Conservation (phyloP, 2,329 filamentous ascomycete genomes). For the Gaeumannomyces tritici region DNA sequence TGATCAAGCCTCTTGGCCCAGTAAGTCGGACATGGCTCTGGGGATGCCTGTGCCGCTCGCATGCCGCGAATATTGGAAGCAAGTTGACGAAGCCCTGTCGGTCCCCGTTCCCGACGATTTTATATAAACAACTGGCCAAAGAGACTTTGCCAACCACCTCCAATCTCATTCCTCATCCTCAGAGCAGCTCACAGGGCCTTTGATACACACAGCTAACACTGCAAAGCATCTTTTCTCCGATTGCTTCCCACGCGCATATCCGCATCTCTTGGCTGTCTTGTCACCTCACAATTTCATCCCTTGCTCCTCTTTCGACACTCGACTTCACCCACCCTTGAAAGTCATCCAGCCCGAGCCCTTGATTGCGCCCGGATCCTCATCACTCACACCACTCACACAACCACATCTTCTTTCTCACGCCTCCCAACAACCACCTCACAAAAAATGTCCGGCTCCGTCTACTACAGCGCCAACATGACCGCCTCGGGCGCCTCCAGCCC, state of each 20-base stretch:
- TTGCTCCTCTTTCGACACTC: no score
- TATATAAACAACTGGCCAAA: not conserved
- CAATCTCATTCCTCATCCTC: not conserved
- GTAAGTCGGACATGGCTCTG: not conserved
- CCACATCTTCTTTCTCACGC: not conserved
- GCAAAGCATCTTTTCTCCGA: not conserved
- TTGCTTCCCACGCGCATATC: not conserved
- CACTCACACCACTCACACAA: no score
- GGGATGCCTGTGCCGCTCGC: not conserved
- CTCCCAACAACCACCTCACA: not conserved
- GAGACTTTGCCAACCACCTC: not conserved
- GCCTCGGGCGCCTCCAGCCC: not conserved
- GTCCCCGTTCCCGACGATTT: not conserved
- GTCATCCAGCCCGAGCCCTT: not conserved
- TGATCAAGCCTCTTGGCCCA: not conserved
- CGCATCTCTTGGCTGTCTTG: not conserved
- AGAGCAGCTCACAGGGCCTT: not conserved
- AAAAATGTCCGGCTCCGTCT: not conserved
- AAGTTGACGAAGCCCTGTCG: not conserved
- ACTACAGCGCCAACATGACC: not conserved
- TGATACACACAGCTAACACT: not conserved
- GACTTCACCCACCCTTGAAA: no score
- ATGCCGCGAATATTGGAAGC: not conserved
- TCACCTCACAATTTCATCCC: not conserved
- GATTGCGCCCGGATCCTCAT: not conserved